Percentiles rank a stretch among this genome's conserved stretches.
These are phyloP conservation scores for Croton laevigatus DNA, from an alignment of 441 rosid species.

Conservation along the genomic window DNA sequence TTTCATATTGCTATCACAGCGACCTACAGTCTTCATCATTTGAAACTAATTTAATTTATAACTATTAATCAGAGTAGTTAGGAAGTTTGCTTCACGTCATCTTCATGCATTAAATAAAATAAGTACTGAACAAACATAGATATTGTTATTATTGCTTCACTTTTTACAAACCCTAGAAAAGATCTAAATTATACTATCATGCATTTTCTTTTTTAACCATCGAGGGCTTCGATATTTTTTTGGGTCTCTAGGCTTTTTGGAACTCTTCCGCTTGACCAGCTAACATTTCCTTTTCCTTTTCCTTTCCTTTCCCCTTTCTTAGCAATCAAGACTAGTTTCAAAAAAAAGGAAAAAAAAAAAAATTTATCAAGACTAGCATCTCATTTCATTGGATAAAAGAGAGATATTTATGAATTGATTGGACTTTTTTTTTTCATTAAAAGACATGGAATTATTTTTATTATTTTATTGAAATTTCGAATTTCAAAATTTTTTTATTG, in stretches of 20 bases:
- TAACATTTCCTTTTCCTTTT: not conserved
- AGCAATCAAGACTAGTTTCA: no score
- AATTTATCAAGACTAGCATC: no score
- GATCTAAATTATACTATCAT: not conserved
- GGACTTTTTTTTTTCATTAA: no score
- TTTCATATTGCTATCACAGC: constrained; percentile 2
- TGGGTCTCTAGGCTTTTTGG: no score
- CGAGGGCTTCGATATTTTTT: not conserved
- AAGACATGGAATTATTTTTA: no score
- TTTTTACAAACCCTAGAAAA: constrained; percentile 6
- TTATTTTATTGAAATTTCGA: no score
- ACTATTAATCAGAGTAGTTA: no score
- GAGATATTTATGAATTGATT: no score
- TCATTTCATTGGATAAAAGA: no score
- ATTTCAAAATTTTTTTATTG: no score
- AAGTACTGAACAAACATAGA: not conserved
- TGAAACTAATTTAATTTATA: not conserved
- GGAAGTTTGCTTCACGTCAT: not conserved
- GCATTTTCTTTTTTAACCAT: not conserved
- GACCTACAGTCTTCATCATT: not conserved
- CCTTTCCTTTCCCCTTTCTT: no score
- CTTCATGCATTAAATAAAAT: not conserved
- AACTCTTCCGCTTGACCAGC: not conserved
- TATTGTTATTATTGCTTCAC: constrained; percentile 5
- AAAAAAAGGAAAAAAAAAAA: no score